Evolutionary conservation across 192 early-diverging fungal species (phyloP), one percentile per base, ranked within the genome.

Genomic region (Coemansia sp.): DNA sequence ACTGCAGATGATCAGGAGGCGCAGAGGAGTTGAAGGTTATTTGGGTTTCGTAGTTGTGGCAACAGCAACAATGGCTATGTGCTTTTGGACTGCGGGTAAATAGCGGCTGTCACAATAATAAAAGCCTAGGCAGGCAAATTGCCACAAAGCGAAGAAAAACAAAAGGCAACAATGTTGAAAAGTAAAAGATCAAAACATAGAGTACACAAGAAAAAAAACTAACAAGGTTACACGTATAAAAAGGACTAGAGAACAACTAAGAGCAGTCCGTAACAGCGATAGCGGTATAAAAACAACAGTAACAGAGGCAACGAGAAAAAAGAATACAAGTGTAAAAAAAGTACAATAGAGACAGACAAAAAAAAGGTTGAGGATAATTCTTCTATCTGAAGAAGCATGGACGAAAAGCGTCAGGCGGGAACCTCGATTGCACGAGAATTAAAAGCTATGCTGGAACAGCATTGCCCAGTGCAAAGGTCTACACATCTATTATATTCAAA

Each of bases 391-490:
- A 26, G 13, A 43, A 45, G n/a, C 43, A 45, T n/a, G 41, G 41
- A 41, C 40, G 6, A 26, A 19, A 61, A 61, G 60, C 37, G n/a
- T 22, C n/a, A 56, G 54, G 36, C 36, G 60, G 41, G 22, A 61
- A 16, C 41, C 36, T 19, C 48, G 48, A 49, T 49, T 49, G 48
- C 48, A 18, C 19, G 19, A 8, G 15, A 19, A 49, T 49, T 49
- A 8, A 19, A 49, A 49, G 48, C 13, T 46, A 46, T 2, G 45
- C 12, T 15, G 45, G 11, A 16, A 11, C 45, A 15, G 16, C 16
- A 46, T 46, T 46, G 45, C 45, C 45, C 11, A 32, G 32, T 32
- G 32, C 32, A 32, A 32, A 32, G 32, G 32, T 32, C 32, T 32
- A 32, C 32, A 32, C 32, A 32, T 32, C 32, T 32, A 32, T 32